Base-by-base conservation (phyloP, 495 filamentous ascomycete species). In the Astrothelium subdiscretum region DNA sequence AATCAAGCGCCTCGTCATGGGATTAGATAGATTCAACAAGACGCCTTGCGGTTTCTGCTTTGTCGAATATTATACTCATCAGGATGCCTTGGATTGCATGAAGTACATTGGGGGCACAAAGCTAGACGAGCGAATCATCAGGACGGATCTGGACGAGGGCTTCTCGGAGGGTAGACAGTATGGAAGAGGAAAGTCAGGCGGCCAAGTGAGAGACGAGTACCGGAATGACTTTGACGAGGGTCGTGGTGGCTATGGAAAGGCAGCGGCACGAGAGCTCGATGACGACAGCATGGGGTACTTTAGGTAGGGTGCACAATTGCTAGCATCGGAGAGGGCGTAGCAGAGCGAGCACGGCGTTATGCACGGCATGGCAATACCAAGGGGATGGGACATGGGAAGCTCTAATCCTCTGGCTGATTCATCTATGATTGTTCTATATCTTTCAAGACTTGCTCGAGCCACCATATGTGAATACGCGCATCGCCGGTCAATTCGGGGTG, bases 101-200 rank as follows among this genome's bases (percentile, higher is more conserved):
- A 97, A 97, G 74, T 98, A 97, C 69, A 85, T 97, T 67, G 95
- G 95, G 35, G 94, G 94, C 38, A 98, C 94, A n/a, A 98, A 98
- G 78, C 79, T 98, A 32, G 94, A 98, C 74, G 94, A 98, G 76
- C 84, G 94, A 64, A 88, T 97, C 66, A 96, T 98, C 67, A 81
- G 94, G 42, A 95, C 94, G n/a, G 94, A 98, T 78, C 74, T 97
- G 27, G 94, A 98, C 71, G 91, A 94, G 52, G 94, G 95, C 11
- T 98, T 98, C 67, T 85, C 89, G 59, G 94, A 98, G 74, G 95
- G 94, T 2, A 83, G 94, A 58, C 94, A 98, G 76, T 98, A 97
- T 71, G 86, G 85, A 63, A 81, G 85, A 35, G 85, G 94, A 66
- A 97, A 96, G 73, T 95, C 90, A 60, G 94, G 94, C 61, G 94